Conservation (phyloP, 345 rosid genomes). For the Gossypium bickii region DNA sequence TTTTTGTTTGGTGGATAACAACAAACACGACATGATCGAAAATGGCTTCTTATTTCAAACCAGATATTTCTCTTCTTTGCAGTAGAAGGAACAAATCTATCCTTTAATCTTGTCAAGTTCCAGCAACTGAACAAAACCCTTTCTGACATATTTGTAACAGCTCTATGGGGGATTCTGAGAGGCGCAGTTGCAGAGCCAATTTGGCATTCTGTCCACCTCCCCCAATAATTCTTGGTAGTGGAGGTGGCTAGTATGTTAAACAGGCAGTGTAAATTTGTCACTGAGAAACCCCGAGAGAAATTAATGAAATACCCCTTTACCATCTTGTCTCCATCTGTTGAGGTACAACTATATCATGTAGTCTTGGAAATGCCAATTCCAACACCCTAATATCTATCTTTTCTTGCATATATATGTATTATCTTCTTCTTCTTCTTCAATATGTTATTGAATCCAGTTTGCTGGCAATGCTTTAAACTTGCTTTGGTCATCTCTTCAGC, state of each 20-base stretch:
- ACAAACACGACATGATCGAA: not conserved
- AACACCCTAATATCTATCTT: not conserved
- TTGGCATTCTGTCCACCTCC: constrained; percentile 70
- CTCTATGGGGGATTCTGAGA: constrained; percentile 25
- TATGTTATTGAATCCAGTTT: not conserved
- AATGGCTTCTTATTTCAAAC: constrained; percentile 8
- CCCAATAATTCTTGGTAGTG: not conserved
- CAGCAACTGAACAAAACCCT: not conserved
- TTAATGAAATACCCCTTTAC: not conserved
- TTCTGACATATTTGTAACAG: not conserved
- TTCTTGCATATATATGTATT: not conserved
- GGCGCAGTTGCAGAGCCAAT: constrained; percentile 39
- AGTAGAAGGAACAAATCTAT: not conserved
- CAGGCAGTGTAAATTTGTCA: constrained; percentile 35
- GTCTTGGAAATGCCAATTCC: too few relatives aligned
- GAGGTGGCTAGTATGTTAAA: constrained; percentile 49
- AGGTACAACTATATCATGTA: too few relatives aligned
- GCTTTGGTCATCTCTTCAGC: too few relatives aligned
- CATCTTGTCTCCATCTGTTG: too few relatives aligned
- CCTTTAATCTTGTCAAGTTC: constrained; percentile 4
- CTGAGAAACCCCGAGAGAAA: constrained; percentile 28
- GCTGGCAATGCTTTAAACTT: not conserved
- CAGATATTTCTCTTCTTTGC: not conserved
- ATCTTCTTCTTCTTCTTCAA: too few relatives aligned
- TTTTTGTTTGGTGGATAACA: not conserved